Evolutionary conservation across 2,329 filamentous ascomycete genomes (phyloP).

Genomic region (Colletotrichum tamarilloi): DNA sequence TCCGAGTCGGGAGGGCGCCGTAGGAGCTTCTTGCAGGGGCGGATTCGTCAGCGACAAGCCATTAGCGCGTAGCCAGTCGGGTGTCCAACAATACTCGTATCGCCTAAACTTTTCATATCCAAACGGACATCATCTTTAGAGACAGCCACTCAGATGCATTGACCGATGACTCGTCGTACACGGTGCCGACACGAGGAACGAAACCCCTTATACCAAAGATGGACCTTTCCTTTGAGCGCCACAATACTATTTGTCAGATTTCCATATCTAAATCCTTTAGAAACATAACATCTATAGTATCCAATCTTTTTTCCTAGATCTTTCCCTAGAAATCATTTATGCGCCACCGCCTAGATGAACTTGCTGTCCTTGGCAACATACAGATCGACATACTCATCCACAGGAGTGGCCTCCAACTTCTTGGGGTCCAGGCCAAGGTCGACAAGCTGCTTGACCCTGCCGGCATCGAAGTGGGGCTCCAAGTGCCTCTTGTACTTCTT

Average conservation of each 20-base stretch:
- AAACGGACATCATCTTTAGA: background rate
- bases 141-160: background rate
- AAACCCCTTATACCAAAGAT: background rate
- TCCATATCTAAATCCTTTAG: constrained; percentile 22
- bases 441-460: constrained; percentile 84
- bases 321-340: background rate
- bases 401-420: constrained; percentile 81
- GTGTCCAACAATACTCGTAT: constrained; percentile 26
- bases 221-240: background rate
- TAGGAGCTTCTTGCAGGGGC: background rate
- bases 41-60: constrained; percentile 27
- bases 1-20: constrained; percentile 13
- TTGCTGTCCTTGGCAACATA: constrained; percentile 74
- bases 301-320: constrained; percentile 8
- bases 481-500: constrained; percentile 96
- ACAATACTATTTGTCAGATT: background rate
- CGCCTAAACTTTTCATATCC: background rate
- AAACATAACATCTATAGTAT: constrained; percentile 19
- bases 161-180: background rate
- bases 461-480: constrained; percentile 81
- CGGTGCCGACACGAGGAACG: background rate
- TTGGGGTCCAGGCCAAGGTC: constrained; percentile 80
- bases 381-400: constrained; percentile 94
- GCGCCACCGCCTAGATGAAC: constrained; percentile 54
- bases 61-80: background rate